A percentile compares a stretch with the other conserved stretches of the same genome.
Evolutionary conservation across 352 stramenopile genomes (phyloP).

Genomic region (Pythium aristosporum): DNA sequence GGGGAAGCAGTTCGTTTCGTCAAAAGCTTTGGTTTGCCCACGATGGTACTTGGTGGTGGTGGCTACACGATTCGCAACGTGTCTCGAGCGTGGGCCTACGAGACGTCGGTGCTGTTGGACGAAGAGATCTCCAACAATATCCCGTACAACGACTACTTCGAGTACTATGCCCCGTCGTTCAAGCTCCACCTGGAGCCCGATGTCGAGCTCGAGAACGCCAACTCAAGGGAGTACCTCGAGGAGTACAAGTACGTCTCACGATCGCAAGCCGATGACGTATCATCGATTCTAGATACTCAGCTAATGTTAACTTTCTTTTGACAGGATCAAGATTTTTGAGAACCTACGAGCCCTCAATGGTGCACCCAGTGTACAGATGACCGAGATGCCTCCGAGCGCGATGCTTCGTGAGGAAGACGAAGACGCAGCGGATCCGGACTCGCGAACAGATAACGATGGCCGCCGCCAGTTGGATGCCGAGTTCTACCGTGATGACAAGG

Average conservation of each 20-base stretch:
- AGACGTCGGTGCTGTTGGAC: constrained; percentile 94
- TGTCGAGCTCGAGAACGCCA: constrained; percentile 74
- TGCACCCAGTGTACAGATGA: constrained; percentile 84
- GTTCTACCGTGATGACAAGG: constrained; percentile 83
- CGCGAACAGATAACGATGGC: constrained; percentile 66
- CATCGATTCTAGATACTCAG: no score
- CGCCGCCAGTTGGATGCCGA: constrained; percentile 78
- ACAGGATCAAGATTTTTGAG: constrained; percentile 84
- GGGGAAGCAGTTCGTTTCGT: constrained; percentile 97
- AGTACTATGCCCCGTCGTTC: constrained; percentile 95
- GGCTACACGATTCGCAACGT: constrained; percentile 99
- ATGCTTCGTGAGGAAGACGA: constrained; percentile 83
- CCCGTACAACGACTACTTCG: constrained; percentile 99
- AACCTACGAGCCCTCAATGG: constrained; percentile 71
- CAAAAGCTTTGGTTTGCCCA: constrained; percentile 96
- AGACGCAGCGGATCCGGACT: constrained; percentile 64
- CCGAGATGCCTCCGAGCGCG: constrained; percentile 58
- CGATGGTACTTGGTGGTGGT: constrained; percentile 95
- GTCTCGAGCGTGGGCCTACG: constrained; percentile 91
- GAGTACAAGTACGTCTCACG: constrained; percentile 71
- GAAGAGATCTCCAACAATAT: constrained; percentile 94
- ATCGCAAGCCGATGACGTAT: no score
- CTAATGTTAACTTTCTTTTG: not conserved
- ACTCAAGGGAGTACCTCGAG: constrained; percentile 84
- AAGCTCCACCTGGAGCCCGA: constrained; percentile 85